Evolutionary conservation across 2,329 filamentous ascomycete species (phyloP), one percentile per base, ranked within the genome.

Genomic region (Raffaelea albimanens): DNA sequence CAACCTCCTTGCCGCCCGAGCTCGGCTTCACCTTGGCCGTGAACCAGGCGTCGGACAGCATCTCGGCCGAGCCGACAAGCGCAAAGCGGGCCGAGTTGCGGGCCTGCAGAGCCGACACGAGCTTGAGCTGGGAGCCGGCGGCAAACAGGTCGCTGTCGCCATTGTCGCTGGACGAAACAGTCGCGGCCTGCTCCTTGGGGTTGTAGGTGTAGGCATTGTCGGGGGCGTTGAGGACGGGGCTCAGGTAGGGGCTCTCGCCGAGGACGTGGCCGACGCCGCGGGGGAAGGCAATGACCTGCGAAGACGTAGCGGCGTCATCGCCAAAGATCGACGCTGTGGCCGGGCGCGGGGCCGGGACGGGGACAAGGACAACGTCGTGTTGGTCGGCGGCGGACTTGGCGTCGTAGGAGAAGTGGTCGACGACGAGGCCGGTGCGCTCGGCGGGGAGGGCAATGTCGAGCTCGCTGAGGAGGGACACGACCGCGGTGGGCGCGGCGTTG

Each of bases 391-490:
- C 84, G 38, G 84, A 87, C 29, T 77, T 57, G 48, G 76, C 73
- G 61, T 97, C 91, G 68, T 93, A 93, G 70, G 87, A 85, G 80
- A 97, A 96, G 72, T 98, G 93, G 67, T 97, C 93, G 52, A 97
- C 83, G 5, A 95, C 84, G 49, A 91, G 72, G 49, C 87, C 82
- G 48, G 84, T 87, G 59, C 90, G 87, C 67, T 95, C 91, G 33
- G 80, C 69, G 36, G 93, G 87, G n/a, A 96, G 78, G 56, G 82
- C 74, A 60, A 98, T 85, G 62, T 96, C 91, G 63, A 96, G 75
- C 67, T 97, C 89, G 59, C 86, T 72, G 45, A 97, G 85, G 48
- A 95, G 75, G 39, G 85, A 84, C 55, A 82, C 80, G 57, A 96
- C 69, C 43, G 86, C 80, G 47, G 78, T 80, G 14, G 91, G 82